Base-by-base conservation (phyloP, 371 early-diverging fungal genomes). In the Lichtheimia ramosa region DNA sequence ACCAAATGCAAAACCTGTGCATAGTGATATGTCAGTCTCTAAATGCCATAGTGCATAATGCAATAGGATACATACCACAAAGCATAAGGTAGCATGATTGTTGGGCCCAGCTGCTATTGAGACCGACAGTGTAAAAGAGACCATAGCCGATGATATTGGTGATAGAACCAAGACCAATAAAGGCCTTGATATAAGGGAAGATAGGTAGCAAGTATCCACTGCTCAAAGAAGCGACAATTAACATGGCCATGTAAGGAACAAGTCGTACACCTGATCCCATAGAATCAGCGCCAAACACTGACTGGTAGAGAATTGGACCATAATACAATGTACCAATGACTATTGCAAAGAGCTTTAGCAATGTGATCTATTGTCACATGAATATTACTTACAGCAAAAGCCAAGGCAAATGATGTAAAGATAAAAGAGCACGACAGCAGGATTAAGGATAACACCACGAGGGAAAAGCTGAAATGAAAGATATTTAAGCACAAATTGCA, bases 301-400 rank as follows among this genome's bases (percentile, higher is more conserved):
- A 46, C 56, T 80, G 80, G 73, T 81, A 88, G 27, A 78, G 82
- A 34, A 85, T 52, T 3, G 92, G 86, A 8, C 87, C 77, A 68
- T 89, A 91, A 64, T 87, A 94, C 16, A 91, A 64, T 10, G 86
- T 78, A 25, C 83, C 81, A 54, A 88, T 84, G 63, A 91, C 58
- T 57, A 49, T 42, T 39, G 8, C 0, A 48, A 48, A 10, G 20
- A 25, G 28, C n/a, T 0, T 25, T 27, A 43, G 46, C n/a, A 27
- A n/a, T 34, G 14, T 5, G 3, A 48, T n/a, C 12, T n/a, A 12
- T 42, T 34, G 34, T 10, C 34, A 5, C 5, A 34, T 10, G 10
- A 8, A 54, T 49, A n/a, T n/a, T n/a, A 48, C 58, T 48, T 57
- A 57, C 58, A 88, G 16, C 81, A 67, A 48, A 89, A 81, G 23